Conservation (phyloP, 2,329 filamentous ascomycete genomes). For the Fusarium zealandicum region DNA sequence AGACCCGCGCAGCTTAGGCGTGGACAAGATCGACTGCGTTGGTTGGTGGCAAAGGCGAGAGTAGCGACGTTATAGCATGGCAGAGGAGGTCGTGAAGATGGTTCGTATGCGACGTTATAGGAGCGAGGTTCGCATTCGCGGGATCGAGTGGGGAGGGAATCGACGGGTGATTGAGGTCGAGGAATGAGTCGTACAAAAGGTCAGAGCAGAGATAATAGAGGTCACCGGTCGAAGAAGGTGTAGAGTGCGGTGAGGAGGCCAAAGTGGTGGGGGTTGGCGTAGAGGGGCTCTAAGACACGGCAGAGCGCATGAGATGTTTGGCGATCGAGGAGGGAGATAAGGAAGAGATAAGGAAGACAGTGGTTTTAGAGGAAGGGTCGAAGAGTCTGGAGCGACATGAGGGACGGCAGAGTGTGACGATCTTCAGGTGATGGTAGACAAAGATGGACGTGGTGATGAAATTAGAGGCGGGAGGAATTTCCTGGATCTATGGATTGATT, state of each 20-base stretch:
- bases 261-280: conserved; percentile 24
- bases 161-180: neutral
- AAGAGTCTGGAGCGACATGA: neutral
- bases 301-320: neutral
- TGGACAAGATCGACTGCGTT: conserved; percentile 17
- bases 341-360: neutral
- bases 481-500: neutral
- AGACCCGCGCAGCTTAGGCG: conserved; percentile 12
- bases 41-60: neutral
- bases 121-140: neutral
- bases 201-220: conserved; percentile 14
- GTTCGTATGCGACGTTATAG: neutral
- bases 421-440: neutral
- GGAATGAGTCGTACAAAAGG: conserved; percentile 11
- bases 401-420: neutral
- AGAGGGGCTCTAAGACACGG: conserved; percentile 21
- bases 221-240: conserved; percentile 23
- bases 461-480: conserved; percentile 21
- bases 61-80: conserved; percentile 26
- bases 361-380: neutral
- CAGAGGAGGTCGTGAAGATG: neutral
- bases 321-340: neutral
- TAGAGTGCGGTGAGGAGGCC: conserved; percentile 21
- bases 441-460: conserved; percentile 9
- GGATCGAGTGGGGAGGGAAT: neutral